Conservation (phyloP, 139 green algal species). For the Chlorella sp. region DNA sequence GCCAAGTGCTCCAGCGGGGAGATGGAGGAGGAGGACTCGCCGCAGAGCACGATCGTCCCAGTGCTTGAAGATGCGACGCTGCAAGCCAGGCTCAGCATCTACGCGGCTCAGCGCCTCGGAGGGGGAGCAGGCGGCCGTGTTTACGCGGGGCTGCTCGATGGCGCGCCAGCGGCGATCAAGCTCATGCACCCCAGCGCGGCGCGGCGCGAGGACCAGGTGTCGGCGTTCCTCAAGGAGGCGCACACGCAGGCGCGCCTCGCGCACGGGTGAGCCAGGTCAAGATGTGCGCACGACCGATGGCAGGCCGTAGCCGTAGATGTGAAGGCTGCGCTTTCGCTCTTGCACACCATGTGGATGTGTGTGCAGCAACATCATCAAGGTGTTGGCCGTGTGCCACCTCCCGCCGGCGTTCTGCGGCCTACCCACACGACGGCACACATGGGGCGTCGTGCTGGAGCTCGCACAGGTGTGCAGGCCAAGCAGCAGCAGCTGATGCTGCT, state of each 20-base stretch:
- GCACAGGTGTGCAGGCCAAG: too few species aligned
- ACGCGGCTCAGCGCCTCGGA: background rate
- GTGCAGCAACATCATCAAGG: background rate
- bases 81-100: background rate
- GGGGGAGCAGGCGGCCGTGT: background rate
- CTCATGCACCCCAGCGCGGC: background rate
- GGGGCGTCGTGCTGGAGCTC: background rate
- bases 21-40: background rate
- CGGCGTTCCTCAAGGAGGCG: background rate
- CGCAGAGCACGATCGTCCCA: too few species aligned
- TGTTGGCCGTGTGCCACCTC: background rate
- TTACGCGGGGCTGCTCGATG: background rate
- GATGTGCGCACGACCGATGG: too few species aligned
- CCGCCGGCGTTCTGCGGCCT: background rate
- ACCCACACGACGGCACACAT: background rate
- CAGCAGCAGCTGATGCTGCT: too few species aligned
- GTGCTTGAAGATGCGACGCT: background rate
- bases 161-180: background rate
- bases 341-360: too few species aligned
- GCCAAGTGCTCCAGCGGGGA: too few species aligned
- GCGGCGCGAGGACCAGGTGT: background rate
- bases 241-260: background rate
- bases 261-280: too few species aligned
- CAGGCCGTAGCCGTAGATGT: too few species aligned
- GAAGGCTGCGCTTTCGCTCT: too few species aligned